phyloP scores from a whole-genome alignment of 306 rosid species.

The Vigna radiata region DNA sequence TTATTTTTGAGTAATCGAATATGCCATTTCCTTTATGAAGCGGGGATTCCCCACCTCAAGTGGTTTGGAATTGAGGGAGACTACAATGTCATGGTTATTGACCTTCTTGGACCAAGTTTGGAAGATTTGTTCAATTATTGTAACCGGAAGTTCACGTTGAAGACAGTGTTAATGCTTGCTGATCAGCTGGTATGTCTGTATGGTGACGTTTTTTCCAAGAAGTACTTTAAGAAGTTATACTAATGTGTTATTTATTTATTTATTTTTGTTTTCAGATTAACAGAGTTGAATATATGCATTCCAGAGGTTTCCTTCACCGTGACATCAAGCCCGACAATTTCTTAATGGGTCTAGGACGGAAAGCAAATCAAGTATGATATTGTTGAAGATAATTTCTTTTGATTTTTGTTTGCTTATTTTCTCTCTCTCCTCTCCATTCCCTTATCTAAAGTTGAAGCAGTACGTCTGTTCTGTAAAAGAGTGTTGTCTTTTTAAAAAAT shows the following conservation, averaged over 20 bases:
- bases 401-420: background rate
- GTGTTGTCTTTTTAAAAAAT: no score
- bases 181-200: slow-evolving; percentile 86
- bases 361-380: slow-evolving; percentile 89
- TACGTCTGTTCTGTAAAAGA: background rate
- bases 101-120: slow-evolving; percentile 99
- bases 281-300: slow-evolving; percentile 99
- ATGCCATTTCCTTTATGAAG: slow-evolving; percentile 58
- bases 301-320: slow-evolving; percentile 99
- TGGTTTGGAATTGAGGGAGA: slow-evolving; percentile 99
- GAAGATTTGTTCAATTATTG: slow-evolving; percentile 98
- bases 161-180: slow-evolving; percentile 97
- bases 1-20: slow-evolving; percentile 46
- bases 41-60: slow-evolving; percentile 98
- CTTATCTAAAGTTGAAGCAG: slow-evolving; percentile 2
- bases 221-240: slow-evolving; percentile 29
- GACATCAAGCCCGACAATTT: slow-evolving; percentile 99
- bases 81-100: slow-evolving; percentile 94
- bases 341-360: slow-evolving; percentile 96
- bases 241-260: slow-evolving; percentile 8
- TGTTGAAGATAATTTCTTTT: slow-evolving; percentile 3
- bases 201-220: slow-evolving; percentile 31
- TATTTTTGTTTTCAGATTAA: slow-evolving; percentile 71
- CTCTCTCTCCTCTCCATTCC: background rate
- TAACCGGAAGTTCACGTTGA: slow-evolving; percentile 85